Percentiles rank a stretch among this genome's conserved stretches.
phyloP scores from a whole-genome alignment of 2,329 filamentous ascomycete species.

The Stagonosporopsis tanaceti region DNA sequence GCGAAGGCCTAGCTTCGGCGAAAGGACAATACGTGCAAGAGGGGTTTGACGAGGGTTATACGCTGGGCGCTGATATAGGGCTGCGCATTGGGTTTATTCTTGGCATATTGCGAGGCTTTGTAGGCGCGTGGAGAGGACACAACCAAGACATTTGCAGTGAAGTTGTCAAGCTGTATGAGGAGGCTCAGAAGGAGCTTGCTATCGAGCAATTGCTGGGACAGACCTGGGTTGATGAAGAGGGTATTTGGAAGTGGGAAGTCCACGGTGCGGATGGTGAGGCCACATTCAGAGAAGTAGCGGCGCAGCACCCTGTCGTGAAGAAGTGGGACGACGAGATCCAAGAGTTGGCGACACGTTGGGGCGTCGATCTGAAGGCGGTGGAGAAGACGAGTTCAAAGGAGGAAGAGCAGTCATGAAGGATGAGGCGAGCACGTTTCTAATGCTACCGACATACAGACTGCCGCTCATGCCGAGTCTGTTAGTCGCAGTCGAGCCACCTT shows the following conservation, averaged over 20 bases:
- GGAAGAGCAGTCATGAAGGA: conserved; percentile 17
- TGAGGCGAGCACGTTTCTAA: not conserved
- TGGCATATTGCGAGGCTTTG: conserved; percentile 78
- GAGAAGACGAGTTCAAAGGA: conserved; percentile 52
- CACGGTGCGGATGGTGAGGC: conserved; percentile 44
- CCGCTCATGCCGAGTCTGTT: not conserved
- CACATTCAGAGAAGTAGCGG: conserved; percentile 60
- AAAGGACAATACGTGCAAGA: conserved; percentile 81
- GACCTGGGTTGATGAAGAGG: conserved; percentile 74
- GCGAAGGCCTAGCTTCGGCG: conserved; percentile 80
- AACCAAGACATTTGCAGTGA: conserved; percentile 37
- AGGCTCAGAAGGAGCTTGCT: conserved; percentile 66
- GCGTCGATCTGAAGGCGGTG: conserved; percentile 49
- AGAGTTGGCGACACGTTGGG: conserved; percentile 53
- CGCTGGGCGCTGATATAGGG: conserved; percentile 82
- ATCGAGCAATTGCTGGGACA: conserved; percentile 69
- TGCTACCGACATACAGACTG: not conserved
- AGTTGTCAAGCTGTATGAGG: conserved; percentile 42
- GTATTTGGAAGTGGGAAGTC: conserved; percentile 74
- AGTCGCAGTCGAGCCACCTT: not conserved
- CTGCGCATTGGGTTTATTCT: conserved; percentile 75
- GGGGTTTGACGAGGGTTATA: conserved; percentile 92
- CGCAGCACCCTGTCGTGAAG: conserved; percentile 70
- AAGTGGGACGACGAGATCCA: conserved; percentile 65
- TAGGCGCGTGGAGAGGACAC: conserved; percentile 55